These are phyloP conservation scores for Sclerotinia minor DNA, from an alignment of 2,329 filamentous ascomycete genomes.

Conservation along the genomic window DNA sequence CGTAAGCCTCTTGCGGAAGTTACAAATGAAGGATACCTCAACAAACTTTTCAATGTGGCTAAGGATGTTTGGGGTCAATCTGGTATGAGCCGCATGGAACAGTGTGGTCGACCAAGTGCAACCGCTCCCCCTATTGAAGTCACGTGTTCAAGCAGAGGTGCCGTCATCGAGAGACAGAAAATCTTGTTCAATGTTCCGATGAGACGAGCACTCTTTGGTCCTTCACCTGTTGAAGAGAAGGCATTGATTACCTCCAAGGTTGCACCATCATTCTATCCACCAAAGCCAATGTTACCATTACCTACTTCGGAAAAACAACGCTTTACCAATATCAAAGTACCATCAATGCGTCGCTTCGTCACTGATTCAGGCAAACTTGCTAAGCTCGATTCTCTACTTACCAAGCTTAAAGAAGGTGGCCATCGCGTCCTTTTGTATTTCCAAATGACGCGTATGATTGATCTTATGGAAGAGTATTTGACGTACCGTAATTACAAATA, in stretches of 20 bases:
- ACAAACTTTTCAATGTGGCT: conserved; percentile 77
- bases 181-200: conserved; percentile 77
- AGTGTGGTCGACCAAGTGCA: conserved; percentile 74
- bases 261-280: conserved; percentile 63
- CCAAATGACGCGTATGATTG: conserved; percentile 99
- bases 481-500: conserved; percentile 99
- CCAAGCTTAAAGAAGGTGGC: conserved; percentile 84
- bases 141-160: conserved; percentile 67
- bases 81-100: conserved; percentile 76
- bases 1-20: conserved; percentile 67
- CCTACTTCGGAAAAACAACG: conserved; percentile 79
- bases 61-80: conserved; percentile 63
- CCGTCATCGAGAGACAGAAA: conserved; percentile 65
- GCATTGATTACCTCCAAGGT: conserved; percentile 73
- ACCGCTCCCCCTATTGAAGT: conserved; percentile 85
- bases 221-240: conserved; percentile 64
- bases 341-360: conserved; percentile 96
- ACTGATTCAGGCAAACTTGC: conserved; percentile 97
- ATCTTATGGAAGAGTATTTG: conserved; percentile 97
- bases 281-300: conserved; percentile 66
- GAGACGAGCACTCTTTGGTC: conserved; percentile 73
- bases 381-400: conserved; percentile 82
- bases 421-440: conserved; percentile 97
- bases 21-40: conserved; percentile 70
- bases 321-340: conserved; percentile 88